Evolutionary conservation across 208 protist species (phyloP).

Genomic region (Trypanosoma lewisi): DNA sequence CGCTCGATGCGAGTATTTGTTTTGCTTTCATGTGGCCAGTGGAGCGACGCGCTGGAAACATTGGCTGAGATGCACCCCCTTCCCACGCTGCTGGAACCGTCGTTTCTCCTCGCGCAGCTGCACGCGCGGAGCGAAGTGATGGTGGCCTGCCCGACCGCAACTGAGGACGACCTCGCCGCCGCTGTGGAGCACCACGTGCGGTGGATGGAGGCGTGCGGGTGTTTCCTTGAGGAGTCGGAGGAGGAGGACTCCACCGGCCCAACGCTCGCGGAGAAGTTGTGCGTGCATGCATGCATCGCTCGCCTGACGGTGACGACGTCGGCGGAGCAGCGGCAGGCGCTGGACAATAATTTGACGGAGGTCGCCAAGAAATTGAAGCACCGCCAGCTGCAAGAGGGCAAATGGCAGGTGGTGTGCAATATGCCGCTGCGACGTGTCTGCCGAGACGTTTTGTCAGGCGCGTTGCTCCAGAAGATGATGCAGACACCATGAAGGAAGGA

Average conservation of each 20-base stretch:
- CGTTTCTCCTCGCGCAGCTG: constrained; percentile 19
- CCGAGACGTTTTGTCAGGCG: constrained; percentile 17
- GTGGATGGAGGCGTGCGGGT: constrained; percentile 22
- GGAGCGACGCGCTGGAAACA: constrained; percentile 20
- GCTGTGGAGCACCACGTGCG: constrained; percentile 13
- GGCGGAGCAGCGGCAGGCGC: constrained; percentile 3
- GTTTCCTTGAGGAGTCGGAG: constrained; percentile 18
- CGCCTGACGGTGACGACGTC: constrained; percentile 1
- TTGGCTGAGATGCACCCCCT: constrained; percentile 1
- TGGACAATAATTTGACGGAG: constrained; percentile 1
- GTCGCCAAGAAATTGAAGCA: constrained; percentile 9
- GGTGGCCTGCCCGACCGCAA: constrained; percentile 3
- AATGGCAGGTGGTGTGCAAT: constrained; percentile 21
- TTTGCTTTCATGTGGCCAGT: constrained; percentile 18
- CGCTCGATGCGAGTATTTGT: constrained; percentile 14
- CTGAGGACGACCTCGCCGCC: constrained; percentile 10
- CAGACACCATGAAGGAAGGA: background rate
- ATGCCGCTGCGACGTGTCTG: constrained; percentile 18
- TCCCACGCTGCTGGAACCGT: constrained; percentile 16
- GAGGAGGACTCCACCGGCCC: constrained; percentile 24
- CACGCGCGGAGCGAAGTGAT: constrained; percentile 19
- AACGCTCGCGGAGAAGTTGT: constrained; percentile 23
- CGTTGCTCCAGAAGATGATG: constrained; percentile 10
- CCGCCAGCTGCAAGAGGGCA: constrained; percentile 26
- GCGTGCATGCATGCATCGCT: constrained; percentile 15